Evolutionary conservation across 352 stramenopile genomes (phyloP).

Genomic region (Pythium phragmiticola): DNA sequence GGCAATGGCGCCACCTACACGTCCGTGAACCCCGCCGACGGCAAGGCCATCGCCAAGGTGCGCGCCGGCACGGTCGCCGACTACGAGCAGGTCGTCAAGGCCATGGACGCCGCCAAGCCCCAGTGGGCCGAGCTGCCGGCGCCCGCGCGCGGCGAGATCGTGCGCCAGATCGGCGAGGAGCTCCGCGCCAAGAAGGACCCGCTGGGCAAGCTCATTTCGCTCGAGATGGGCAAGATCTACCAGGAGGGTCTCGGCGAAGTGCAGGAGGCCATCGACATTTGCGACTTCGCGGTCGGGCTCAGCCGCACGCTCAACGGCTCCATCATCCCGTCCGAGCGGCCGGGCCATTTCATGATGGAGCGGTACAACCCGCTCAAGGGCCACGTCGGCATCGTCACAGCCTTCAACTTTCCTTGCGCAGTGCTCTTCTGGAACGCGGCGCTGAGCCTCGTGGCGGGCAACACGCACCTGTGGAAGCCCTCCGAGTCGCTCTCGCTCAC

Average conservation of each 20-base stretch:
- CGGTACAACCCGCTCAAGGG: conserved; percentile 92
- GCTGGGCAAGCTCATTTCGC: conserved; percentile 86
- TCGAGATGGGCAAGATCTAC: conserved; percentile 95
- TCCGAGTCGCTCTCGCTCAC: conserved; percentile 88
- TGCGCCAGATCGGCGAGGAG: conserved; percentile 90
- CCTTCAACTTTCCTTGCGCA: conserved; percentile 93
- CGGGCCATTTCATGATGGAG: conserved; percentile 93
- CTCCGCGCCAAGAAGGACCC: conserved; percentile 88
- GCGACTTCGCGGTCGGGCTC: conserved; percentile 92
- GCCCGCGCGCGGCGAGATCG: conserved; percentile 89
- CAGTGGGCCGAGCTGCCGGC: conserved; percentile 85
- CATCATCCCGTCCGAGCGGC: conserved; percentile 89
- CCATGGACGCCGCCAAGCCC: conserved; percentile 83
- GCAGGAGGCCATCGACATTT: conserved; percentile 94
- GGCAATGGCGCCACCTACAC: conserved; percentile 80
- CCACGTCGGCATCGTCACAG: conserved; percentile 92
- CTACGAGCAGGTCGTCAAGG: conserved; percentile 78
- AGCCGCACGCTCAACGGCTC: conserved; percentile 87
- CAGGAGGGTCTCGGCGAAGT: conserved; percentile 91
- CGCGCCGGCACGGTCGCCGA: conserved; percentile 76
- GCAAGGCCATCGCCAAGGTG: conserved; percentile 82
- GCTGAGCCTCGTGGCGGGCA: conserved; percentile 88
- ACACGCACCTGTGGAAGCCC: conserved; percentile 92
- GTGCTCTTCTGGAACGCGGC: conserved; percentile 91
- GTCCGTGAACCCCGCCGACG: conserved; percentile 82